Conservation (phyloP, 129 eudicot species). For the Calendula officinalis region DNA sequence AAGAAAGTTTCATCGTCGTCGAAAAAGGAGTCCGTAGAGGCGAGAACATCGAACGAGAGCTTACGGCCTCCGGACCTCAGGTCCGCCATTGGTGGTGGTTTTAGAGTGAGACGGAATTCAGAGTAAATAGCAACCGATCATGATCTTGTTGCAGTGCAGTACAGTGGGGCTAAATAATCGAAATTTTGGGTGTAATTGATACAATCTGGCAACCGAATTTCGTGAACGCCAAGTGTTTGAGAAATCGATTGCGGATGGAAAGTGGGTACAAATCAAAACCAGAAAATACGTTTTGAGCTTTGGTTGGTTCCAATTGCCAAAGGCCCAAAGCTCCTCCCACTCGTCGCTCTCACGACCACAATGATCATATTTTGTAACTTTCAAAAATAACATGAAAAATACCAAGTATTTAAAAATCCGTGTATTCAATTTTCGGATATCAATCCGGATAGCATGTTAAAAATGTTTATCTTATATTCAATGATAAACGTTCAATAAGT, state of each 20-base stretch:
- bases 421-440: no score
- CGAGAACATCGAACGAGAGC: conserved; percentile 52
- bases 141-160: not conserved
- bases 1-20: conserved; percentile 23
- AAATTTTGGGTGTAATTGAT: not conserved
- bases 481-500: no score
- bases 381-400: no score
- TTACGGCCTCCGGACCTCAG: conserved; percentile 48
- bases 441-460: no score
- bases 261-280: not conserved
- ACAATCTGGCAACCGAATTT: conserved; percentile 9
- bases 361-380: not conserved
- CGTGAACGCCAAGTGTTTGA: conserved; percentile 14
- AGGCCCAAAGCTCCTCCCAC: not conserved
- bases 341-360: not conserved
- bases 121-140: conserved; percentile 13
- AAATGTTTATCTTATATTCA: no score
- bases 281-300: conserved; percentile 13
- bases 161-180: conserved; percentile 8
- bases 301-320: conserved; percentile 16
- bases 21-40: conserved; percentile 30
- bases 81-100: conserved; percentile 18
- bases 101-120: conserved; percentile 10
- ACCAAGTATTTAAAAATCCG: no score
- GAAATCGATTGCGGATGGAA: conserved; percentile 7